Base-by-base conservation (phyloP, 2,329 filamentous ascomycete genomes). In the Basipetospora chlamydospora region DNA sequence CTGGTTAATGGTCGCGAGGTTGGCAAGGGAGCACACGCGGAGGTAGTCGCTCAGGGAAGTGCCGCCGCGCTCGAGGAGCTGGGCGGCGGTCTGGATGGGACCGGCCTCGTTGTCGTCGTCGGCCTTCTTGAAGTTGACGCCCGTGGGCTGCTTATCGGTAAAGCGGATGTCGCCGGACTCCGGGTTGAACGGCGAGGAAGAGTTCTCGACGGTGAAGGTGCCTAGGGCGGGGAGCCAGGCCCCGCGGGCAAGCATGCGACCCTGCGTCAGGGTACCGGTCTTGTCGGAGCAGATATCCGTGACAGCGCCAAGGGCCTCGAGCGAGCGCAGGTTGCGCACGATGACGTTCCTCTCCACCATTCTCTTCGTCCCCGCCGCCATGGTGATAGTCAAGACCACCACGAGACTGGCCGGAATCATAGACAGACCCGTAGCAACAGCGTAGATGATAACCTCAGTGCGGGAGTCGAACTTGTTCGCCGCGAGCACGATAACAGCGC, bases 401-500 rank as follows among this genome's bases (percentile, higher is more conserved):
- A 53, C 44, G 40, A 74, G 55, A 23, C 61, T 61, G n/a, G 63
- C 65, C 0, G 57, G 66, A 43, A 70, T 67, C 56, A 69, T 66
- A 7, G 60, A 63, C 11, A 70, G 50, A 41, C 59, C 60, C 16
- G 62, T 61, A 11, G 57, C 60, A 17, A 64, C 59, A n/a, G 58
- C 61, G 41, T 63, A 64, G 40, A 64, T 77, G 44, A 79, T 73
- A 41, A 79, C 73, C 44, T 77, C 71, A 20, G 64, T 61, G 22
- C 61, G 55, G 25, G 55, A 52, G n/a, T 59, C 54, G 50, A 73
- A 75, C 1, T 63, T 46, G 53, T 79, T 81, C 37, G 77, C 71
- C 6, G 63, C 77, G 31, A 80, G 65, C 26, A 81, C 77, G 45
- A 83, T 73, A 44, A 83, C 69, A 7, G 77, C 77, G 42, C 77